Evolutionary conservation across 176 grass and related monocot genomes (phyloP), one percentile per base, ranked within the genome.

Genomic region (Thalia dealbata): DNA sequence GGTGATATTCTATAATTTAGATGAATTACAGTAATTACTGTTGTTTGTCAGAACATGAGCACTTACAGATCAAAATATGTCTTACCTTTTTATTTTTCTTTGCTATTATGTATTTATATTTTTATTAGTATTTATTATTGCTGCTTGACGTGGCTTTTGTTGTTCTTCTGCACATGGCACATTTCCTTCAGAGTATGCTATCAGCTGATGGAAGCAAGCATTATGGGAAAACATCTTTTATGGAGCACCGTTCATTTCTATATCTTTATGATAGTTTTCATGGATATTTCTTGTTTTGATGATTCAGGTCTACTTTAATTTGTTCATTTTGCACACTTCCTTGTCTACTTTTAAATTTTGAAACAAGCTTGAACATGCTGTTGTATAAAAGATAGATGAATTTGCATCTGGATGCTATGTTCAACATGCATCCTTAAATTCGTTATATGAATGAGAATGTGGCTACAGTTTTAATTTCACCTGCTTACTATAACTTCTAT

Each of bases 181-280:
- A 28, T 77, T 83, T 65, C 2, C 72, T 86, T 75, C 83, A 92
- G 89, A 80, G 80, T 46, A 78, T 83, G 22, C 21, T 78, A 14
- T 68, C 48, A 44, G 3, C 55, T 68, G 46, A 63, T 82, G 73
- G 84, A 77, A 85, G 73, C 51, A 84, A 92, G 71, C 93, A 86
- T 89, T 96, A 92, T 52, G 92, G 92, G 61, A 96, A 96, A 77
- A 96, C 92, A 50, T 91, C 88, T 81, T 96, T 96, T 81, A 88
- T 96, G 58, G 92, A 96, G 76, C 92, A 96, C 68, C 87, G 92
- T 73, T 87, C 86, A 74, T 91, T 96, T 85, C 78, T 96, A 79
- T 88, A 96, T 89, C 88, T 96, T 78, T 96, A 96, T 75, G 88
- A 96, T 76, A 96, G 92, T 79, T 96, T 96, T 73, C 92, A 96